Conservation (phyloP, 768 basidiomycete genomes). For the Tulasnella sp. region DNA sequence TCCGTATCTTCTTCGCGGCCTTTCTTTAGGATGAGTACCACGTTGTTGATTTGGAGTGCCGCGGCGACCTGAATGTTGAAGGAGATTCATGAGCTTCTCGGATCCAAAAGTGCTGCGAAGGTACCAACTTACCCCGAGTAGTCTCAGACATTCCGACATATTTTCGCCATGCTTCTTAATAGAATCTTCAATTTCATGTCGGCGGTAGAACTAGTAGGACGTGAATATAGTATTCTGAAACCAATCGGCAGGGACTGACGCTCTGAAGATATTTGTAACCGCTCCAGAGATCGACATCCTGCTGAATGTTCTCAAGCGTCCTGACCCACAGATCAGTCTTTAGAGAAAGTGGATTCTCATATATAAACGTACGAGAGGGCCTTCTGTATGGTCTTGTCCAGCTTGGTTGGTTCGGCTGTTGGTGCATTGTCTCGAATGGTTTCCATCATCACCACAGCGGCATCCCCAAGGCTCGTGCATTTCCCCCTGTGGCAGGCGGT, state of each 20-base stretch:
- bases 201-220: not conserved
- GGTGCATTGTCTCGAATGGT: not conserved
- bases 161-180: not conserved
- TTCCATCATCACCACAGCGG: not conserved
- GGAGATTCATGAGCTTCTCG: constrained; percentile 22
- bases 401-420: not conserved
- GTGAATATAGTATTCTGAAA: not conserved
- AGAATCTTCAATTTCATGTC: not conserved
- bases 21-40: not conserved
- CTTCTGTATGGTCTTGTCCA: not conserved
- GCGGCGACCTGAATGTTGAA: not conserved
- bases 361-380: not conserved
- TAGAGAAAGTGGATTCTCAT: not conserved
- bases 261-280: not conserved
- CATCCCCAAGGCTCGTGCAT: not conserved
- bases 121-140: not conserved
- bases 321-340: not conserved
- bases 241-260: not conserved
- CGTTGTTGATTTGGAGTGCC: not conserved
- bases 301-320: not conserved
- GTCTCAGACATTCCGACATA: not conserved
- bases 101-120: no score
- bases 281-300: not conserved
- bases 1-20: not conserved
- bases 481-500: not conserved